phyloP scores from a whole-genome alignment of 2,329 filamentous ascomycete species.

The Sporothrix euskadiensis region DNA sequence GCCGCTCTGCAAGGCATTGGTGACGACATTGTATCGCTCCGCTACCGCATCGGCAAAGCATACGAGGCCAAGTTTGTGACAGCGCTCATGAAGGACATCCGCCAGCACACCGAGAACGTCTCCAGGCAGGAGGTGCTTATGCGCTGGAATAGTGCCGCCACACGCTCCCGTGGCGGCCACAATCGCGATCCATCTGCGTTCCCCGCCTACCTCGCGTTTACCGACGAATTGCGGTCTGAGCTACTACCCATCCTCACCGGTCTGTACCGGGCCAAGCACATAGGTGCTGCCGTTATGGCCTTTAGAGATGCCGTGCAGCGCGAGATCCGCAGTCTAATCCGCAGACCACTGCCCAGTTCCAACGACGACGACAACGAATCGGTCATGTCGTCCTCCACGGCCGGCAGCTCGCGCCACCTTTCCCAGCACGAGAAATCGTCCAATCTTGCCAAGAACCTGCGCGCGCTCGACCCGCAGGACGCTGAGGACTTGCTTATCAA shows the following conservation, averaged over 20 bases:
- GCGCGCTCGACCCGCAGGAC: conserved; percentile 78
- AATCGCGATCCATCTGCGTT: conserved; percentile 66
- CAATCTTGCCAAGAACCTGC: conserved; percentile 82
- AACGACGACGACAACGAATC: conserved; percentile 93
- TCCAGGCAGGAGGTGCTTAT: conserved; percentile 72
- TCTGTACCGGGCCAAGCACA: conserved; percentile 77
- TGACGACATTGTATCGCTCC: conserved; percentile 72
- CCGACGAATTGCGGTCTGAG: conserved; percentile 67
- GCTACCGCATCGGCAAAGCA: conserved; percentile 78
- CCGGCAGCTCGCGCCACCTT: conserved; percentile 63
- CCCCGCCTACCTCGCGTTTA: conserved; percentile 76
- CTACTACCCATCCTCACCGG: conserved; percentile 73
- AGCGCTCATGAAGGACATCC: conserved; percentile 75
- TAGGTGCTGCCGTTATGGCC: conserved; percentile 75
- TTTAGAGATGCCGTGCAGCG: conserved; percentile 82
- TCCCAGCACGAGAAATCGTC: conserved; percentile 88
- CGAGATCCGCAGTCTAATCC: conserved; percentile 83
- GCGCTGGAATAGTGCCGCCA: conserved; percentile 78
- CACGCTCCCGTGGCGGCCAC: conserved; percentile 68
- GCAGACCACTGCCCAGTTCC: conserved; percentile 83
- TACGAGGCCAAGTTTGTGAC: conserved; percentile 81
- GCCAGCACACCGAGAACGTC: conserved; percentile 74
- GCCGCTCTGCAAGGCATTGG: conserved; percentile 79
- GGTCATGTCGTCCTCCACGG: conserved; percentile 80
- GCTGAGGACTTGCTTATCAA: conserved; percentile 79